phyloP scores from a whole-genome alignment of 441 rosid species.

The Gossypium laxum region DNA sequence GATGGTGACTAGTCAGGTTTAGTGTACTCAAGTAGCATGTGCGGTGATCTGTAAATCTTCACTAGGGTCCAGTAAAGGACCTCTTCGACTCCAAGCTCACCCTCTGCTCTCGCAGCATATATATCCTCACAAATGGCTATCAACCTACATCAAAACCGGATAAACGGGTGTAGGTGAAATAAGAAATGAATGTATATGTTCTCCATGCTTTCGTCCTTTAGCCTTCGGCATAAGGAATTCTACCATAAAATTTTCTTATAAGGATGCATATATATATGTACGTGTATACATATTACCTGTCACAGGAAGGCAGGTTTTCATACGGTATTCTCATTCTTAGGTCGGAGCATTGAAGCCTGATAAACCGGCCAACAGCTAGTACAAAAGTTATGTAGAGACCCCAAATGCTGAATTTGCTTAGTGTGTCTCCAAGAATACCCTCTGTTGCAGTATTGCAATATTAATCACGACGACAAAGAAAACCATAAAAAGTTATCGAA shows the following conservation, averaged over 20 bases:
- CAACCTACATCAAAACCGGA: slow-evolving; percentile 44
- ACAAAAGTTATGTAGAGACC: slow-evolving; percentile 98
- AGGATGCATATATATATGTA: background rate
- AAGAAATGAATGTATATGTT: background rate
- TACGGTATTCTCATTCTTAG: slow-evolving; percentile 96
- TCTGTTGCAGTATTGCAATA: slow-evolving; percentile 39
- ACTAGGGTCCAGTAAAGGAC: slow-evolving; percentile 97
- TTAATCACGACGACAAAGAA: slow-evolving; percentile 7
- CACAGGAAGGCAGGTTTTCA: slow-evolving; percentile 95
- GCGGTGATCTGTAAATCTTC: slow-evolving; percentile 94
- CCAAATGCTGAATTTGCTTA: slow-evolving; percentile 99
- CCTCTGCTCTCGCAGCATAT: slow-evolving; percentile 95
- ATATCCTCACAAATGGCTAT: slow-evolving; percentile 94
- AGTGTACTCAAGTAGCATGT: slow-evolving; percentile 93
- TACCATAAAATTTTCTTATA: background rate
- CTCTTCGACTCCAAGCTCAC: slow-evolving; percentile 95
- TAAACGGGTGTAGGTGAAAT: background rate
- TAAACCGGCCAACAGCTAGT: slow-evolving; percentile 97
- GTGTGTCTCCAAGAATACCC: slow-evolving; percentile 96
- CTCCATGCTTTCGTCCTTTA: background rate
- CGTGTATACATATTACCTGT: slow-evolving; percentile 44
- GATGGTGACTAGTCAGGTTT: slow-evolving; percentile 50
- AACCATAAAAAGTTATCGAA: slow-evolving; percentile 2
- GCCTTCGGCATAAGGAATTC: background rate
- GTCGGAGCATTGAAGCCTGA: slow-evolving; percentile 97